phyloP scores from a whole-genome alignment of 192 early-diverging fungal genomes.

The Coemansia erecta region DNA sequence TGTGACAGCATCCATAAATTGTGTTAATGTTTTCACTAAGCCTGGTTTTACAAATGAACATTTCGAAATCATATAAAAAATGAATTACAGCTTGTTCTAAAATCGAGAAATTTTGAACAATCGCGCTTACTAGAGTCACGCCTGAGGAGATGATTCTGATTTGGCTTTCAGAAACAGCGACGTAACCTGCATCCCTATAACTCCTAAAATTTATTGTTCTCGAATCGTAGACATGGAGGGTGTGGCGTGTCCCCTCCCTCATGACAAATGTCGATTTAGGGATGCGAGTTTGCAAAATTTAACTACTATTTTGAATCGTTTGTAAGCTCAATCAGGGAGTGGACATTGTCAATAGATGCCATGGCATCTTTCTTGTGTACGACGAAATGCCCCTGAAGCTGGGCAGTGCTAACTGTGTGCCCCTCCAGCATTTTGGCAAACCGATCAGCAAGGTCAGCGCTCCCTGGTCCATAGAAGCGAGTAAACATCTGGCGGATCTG shows the following conservation, averaged over 20 bases:
- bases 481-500: conserved; percentile 76
- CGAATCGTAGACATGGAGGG: not conserved
- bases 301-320: not conserved
- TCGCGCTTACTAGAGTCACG: too few relatives aligned
- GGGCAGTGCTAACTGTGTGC: conserved; percentile 74
- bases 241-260: not conserved
- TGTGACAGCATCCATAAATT: too few relatives aligned
- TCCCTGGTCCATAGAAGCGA: conserved; percentile 68
- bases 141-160: too few relatives aligned
- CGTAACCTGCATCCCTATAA: too few relatives aligned
- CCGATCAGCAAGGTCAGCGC: conserved; percentile 58
- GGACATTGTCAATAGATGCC: conserved; percentile 58
- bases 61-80: not conserved
- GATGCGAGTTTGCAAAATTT: not conserved
- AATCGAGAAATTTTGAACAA: not conserved
- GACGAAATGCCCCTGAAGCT: conserved; percentile 96
- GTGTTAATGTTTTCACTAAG: too few relatives aligned
- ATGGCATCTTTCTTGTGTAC: conserved; percentile 73
- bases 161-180: too few relatives aligned
- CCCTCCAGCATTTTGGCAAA: conserved; percentile 64
- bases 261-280: not conserved
- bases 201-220: too few relatives aligned
- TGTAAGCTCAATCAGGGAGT: conserved; percentile 6
- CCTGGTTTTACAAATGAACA: too few relatives aligned
- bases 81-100: not conserved